Percentiles rank a stretch among this genome's conserved stretches.
Conservation (phyloP, 2,329 filamentous ascomycete genomes). For the Calonectria crousiana region DNA sequence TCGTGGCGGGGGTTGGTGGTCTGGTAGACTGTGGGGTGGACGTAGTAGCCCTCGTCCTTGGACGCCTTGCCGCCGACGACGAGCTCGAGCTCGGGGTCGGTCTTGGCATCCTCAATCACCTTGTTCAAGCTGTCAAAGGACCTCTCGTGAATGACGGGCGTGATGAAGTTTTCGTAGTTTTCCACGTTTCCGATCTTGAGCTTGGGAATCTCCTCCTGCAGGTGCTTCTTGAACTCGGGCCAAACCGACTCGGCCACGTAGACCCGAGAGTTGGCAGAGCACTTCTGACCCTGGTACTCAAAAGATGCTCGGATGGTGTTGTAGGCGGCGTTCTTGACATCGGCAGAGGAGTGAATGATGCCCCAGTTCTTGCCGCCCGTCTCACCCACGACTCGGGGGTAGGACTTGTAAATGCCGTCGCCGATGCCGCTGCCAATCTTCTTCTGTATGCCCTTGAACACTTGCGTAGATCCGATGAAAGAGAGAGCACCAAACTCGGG, state of each 20-base stretch:
- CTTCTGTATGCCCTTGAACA: constrained; percentile 50
- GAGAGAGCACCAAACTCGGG: constrained; percentile 53
- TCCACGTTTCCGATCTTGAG: constrained; percentile 52
- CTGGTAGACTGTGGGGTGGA: constrained; percentile 61
- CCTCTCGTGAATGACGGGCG: constrained; percentile 61
- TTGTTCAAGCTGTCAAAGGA: constrained; percentile 55
- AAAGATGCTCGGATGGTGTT: constrained; percentile 33
- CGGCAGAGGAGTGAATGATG: constrained; percentile 53
- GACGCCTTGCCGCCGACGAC: constrained; percentile 60
- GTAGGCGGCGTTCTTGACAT: constrained; percentile 32
- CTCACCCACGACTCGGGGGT: constrained; percentile 62
- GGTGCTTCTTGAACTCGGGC: constrained; percentile 38
- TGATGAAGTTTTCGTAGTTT: constrained; percentile 55
- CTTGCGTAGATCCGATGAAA: constrained; percentile 54
- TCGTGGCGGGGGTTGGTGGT: constrained; percentile 55
- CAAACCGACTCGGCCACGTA: constrained; percentile 43
- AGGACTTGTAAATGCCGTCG: constrained; percentile 47
- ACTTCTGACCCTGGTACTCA: constrained; percentile 37
- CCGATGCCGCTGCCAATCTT: constrained; percentile 48
- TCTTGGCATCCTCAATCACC: constrained; percentile 59
- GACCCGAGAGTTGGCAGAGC: constrained; percentile 31
- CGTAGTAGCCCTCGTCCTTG: constrained; percentile 56
- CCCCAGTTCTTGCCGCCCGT: constrained; percentile 68
- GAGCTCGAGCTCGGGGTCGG: constrained; percentile 56
- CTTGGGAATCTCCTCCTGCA: constrained; percentile 53